Evolutionary conservation across 2,329 filamentous ascomycete species (phyloP).

Genomic region (Incumbomyces lentus): DNA sequence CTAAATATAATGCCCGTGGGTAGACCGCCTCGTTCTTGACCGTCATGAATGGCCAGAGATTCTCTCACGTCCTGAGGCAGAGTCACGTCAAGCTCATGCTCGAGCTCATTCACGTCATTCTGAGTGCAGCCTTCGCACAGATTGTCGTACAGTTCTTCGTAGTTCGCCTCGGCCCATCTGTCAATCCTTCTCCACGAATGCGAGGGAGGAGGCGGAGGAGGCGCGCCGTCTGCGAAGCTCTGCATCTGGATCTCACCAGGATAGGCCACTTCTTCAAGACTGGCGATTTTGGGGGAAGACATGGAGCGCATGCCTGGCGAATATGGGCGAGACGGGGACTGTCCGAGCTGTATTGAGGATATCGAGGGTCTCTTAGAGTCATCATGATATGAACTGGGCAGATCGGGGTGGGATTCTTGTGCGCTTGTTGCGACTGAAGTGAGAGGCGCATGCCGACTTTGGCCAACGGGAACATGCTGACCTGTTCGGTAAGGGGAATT

Average conservation of each 20-base stretch:
- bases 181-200: slow-evolving; percentile 96
- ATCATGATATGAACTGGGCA: slow-evolving; percentile 68
- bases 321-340: slow-evolving; percentile 61
- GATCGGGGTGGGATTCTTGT: slow-evolving; percentile 75
- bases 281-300: slow-evolving; percentile 17
- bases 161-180: slow-evolving; percentile 86
- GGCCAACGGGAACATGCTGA: slow-evolving; percentile 76
- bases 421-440: slow-evolving; percentile 79
- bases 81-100: slow-evolving; percentile 90
- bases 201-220: slow-evolving; percentile 73
- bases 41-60: slow-evolving; percentile 81
- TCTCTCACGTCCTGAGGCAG: slow-evolving; percentile 89
- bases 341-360: slow-evolving; percentile 43
- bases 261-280: slow-evolving; percentile 35
- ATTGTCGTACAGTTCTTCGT: slow-evolving; percentile 88
- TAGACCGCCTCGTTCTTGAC: slow-evolving; percentile 85
- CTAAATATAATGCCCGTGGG: slow-evolving; percentile 91
- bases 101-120: slow-evolving; percentile 93
- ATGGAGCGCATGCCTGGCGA: slow-evolving; percentile 82
- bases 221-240: slow-evolving; percentile 81
- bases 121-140: slow-evolving; percentile 81
- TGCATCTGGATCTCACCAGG: slow-evolving; percentile 91
- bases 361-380: slow-evolving; percentile 49
- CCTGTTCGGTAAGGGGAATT: slow-evolving; percentile 90
- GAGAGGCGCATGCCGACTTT: slow-evolving; percentile 69